Evolutionary conservation across 2,329 filamentous ascomycete species (phyloP), one percentile per base, ranked within the genome.

Genomic region (Verticillium longisporum): DNA sequence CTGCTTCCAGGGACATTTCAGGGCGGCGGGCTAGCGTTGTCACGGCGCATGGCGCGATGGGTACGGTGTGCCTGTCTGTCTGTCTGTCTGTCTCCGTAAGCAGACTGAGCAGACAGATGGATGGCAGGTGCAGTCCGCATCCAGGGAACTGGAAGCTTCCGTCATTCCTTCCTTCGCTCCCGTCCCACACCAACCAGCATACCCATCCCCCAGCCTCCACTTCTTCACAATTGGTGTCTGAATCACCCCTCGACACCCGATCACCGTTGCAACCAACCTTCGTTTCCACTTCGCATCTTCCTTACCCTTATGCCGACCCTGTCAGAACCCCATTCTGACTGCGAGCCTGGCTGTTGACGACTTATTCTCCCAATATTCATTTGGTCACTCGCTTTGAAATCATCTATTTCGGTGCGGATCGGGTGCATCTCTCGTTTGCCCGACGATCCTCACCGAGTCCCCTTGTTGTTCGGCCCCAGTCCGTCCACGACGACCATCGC

Each of bases 81-180:
- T 31, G 26, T 31, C 26, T 3, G 10, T 21, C n/a, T 18, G 45
- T 53, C 45, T 53, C 45, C 18, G 45, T 53, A 53, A 53, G 45
- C 45, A 53, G 45, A 10, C 21, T 6, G 15, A 45, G 7, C 14
- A 9, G 15, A n/a, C 38, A 7, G 15, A n/a, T 15, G 18, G 15
- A n/a, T n/a, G 45, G 45, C 45, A 53, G 45, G n/a, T 26, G 18
- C 10, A 53, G 45, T 18, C 11, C 45, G 55, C 55, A 56, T 18
- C 45, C 56, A 45, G 53, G 59, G 33, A 61, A 63, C 61, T 59
- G 60, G 56, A 62, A 62, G 60, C 61, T 62, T 62, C 60, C 60
- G 59, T 60, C 58, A 63, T 61, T 61, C 62, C 60, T 57, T 63
- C 57, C 56, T 57, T 60, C 55, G 59, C n/a, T 60, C 34, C 56